phyloP scores from a whole-genome alignment of 345 rosid genomes.

The Raphanus raphanistrum region DNA sequence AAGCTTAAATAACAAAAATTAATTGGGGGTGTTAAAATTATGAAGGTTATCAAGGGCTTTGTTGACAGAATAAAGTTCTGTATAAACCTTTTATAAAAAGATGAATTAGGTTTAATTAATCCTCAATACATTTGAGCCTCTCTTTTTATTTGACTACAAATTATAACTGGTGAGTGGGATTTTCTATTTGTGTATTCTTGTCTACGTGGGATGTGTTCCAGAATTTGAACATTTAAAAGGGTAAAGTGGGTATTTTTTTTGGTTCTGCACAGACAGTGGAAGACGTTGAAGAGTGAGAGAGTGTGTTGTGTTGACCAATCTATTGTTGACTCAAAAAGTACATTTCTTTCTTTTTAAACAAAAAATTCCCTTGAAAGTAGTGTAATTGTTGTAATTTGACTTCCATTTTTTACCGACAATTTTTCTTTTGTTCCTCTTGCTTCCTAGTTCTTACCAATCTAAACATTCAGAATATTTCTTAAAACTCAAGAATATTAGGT shows the following conservation, averaged over 20 bases:
- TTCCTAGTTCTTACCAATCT: not conserved
- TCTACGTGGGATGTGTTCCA: constrained; percentile 49
- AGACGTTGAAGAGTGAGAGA: constrained; percentile 19
- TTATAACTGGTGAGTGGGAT: constrained; percentile 32
- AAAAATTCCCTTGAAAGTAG: not conserved
- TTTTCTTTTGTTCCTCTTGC: not conserved
- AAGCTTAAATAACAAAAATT: no score
- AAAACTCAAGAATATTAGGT: not conserved
- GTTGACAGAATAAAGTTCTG: no score
- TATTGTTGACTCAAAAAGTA: constrained; percentile 26
- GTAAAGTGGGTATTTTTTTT: constrained; percentile 54
- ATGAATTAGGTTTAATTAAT: no score
- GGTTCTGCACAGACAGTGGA: constrained; percentile 28
- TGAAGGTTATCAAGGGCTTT: no score
- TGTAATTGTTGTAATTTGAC: constrained; percentile 16
- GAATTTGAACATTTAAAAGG: constrained; percentile 46
- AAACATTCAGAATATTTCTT: not conserved
- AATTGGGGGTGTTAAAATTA: no score
- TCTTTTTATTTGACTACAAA: not conserved
- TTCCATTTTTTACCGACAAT: not conserved
- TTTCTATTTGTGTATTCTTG: constrained; percentile 50
- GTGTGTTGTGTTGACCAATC: constrained; percentile 24
- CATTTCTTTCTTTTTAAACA: not conserved
- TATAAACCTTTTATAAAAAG: no score
- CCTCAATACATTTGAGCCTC: not conserved